Percentiles rank a stretch among this genome's conserved stretches.
Evolutionary conservation across 306 rosid genomes (phyloP).

Genomic region (Vigna mungo): DNA sequence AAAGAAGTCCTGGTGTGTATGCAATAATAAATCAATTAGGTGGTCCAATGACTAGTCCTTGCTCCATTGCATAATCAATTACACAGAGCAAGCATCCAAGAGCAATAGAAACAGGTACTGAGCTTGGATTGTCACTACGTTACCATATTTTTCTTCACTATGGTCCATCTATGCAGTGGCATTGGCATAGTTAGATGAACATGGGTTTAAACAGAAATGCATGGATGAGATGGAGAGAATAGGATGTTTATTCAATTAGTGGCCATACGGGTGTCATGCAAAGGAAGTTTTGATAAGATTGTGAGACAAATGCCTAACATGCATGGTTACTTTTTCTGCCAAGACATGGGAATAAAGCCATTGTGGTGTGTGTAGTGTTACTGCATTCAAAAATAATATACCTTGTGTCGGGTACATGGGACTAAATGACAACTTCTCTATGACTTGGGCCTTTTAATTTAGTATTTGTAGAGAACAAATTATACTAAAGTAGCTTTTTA

Average conservation of each 20-base stretch:
- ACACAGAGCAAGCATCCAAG: constrained; percentile 53
- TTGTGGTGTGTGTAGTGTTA: constrained; percentile 42
- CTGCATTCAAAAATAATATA: constrained; percentile 54
- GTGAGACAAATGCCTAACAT: constrained; percentile 51
- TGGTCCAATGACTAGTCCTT: constrained; percentile 56
- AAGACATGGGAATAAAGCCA: constrained; percentile 49
- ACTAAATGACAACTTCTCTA: constrained; percentile 64
- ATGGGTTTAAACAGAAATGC: constrained; percentile 44
- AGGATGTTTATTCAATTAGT: constrained; percentile 27
- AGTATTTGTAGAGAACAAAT: constrained; percentile 46
- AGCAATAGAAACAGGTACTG: constrained; percentile 50
- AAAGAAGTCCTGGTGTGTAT: constrained; percentile 4
- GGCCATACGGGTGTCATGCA: constrained; percentile 53
- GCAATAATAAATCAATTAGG: constrained; percentile 42
- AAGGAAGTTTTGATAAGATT: constrained; percentile 54
- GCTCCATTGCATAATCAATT: constrained; percentile 43
- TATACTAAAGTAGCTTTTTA: constrained; percentile 45
- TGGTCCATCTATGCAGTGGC: constrained; percentile 56
- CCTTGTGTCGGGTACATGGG: constrained; percentile 65
- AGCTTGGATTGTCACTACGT: constrained; percentile 53
- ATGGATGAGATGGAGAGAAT: constrained; percentile 45
- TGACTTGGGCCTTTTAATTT: constrained; percentile 39
- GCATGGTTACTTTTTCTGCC: constrained; percentile 53
- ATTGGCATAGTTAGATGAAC: constrained; percentile 29
- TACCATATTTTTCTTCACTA: constrained; percentile 46